phyloP scores from a whole-genome alignment of 2,329 filamentous ascomycete species.

The Ascochyta clinopodiicola region DNA sequence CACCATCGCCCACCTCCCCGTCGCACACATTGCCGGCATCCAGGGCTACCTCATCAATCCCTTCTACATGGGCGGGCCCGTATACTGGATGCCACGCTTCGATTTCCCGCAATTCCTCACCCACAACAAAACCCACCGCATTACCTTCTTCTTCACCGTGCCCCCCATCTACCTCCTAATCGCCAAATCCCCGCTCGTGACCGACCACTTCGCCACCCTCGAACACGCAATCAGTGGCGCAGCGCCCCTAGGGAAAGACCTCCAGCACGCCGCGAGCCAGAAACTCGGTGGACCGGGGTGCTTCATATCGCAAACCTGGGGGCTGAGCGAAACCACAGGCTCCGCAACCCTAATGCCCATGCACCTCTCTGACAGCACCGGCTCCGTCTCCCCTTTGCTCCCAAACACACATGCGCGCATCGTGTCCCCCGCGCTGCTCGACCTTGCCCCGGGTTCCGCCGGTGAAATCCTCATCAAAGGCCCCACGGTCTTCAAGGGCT shows the following conservation, averaged over 20 bases:
- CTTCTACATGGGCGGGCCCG: conserved; percentile 46
- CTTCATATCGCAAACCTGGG: conserved; percentile 62
- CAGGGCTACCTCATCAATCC: conserved; percentile 57
- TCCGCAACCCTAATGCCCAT: conserved; percentile 49
- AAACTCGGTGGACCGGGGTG: conserved; percentile 55
- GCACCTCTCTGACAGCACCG: too few species aligned
- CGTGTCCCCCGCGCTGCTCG: too few species aligned
- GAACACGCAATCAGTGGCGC: conserved; percentile 57
- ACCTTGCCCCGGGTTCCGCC: too few species aligned
- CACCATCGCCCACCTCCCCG: conserved; percentile 56
- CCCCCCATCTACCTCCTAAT: conserved; percentile 68
- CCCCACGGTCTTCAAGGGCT: too few species aligned
- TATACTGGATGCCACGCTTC: conserved; percentile 70
- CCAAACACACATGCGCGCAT: background rate
- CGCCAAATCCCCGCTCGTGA: conserved; percentile 62
- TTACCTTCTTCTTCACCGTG: conserved; percentile 65
- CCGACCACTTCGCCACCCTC: conserved; percentile 61
- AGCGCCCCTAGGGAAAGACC: conserved; percentile 62
- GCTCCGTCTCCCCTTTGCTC: too few species aligned
- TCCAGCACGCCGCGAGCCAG: conserved; percentile 56
- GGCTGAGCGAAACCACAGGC: conserved; percentile 63
- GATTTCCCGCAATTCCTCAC: conserved; percentile 63
- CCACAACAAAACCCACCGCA: conserved; percentile 57
- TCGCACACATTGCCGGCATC: conserved; percentile 57
- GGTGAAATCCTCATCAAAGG: too few species aligned